Percentiles rank a stretch among this genome's conserved stretches.
These are phyloP conservation scores for Penicillium italicum DNA, from an alignment of 2,329 filamentous ascomycete species.

Conservation along the genomic window DNA sequence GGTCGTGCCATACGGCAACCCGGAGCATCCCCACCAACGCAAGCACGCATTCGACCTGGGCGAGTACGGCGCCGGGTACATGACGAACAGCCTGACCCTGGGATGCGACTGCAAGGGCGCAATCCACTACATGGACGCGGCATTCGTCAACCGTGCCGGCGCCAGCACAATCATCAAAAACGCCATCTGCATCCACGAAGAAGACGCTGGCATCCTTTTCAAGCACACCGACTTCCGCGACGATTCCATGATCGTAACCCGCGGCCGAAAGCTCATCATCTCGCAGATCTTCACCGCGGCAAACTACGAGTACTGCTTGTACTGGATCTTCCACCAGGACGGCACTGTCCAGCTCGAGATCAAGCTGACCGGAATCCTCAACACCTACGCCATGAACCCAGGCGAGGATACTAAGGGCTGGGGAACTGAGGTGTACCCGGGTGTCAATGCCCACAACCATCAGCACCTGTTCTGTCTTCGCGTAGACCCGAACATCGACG, in stretches of 20 bases:
- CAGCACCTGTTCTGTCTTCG: conserved; percentile 93
- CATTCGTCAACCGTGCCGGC: conserved; percentile 75
- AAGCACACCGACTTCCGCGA: conserved; percentile 95
- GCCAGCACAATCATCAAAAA: conserved; percentile 82
- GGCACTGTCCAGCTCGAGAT: conserved; percentile 90
- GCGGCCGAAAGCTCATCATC: conserved; percentile 78
- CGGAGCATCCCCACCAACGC: conserved; percentile 48
- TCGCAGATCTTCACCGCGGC: conserved; percentile 93
- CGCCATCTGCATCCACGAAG: conserved; percentile 91
- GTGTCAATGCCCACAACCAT: conserved; percentile 93
- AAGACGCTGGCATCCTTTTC: conserved; percentile 87
- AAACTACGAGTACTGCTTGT: conserved; percentile 87
- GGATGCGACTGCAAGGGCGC: conserved; percentile 50
- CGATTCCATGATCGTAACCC: conserved; percentile 78
- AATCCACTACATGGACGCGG: conserved; percentile 87
- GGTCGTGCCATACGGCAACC: conserved; percentile 71
- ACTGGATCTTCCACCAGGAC: conserved; percentile 91
- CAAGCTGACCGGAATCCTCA: conserved; percentile 86
- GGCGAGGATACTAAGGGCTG: conserved; percentile 80
- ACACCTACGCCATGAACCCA: conserved; percentile 78
- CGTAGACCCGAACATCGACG: conserved; percentile 82
- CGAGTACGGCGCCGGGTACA: conserved; percentile 48
- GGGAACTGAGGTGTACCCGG: conserved; percentile 87
- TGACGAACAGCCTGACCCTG: conserved; percentile 47
- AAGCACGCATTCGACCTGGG: conserved; percentile 49